Conservation (phyloP, 164 flowering plant species). For the Nelumbo lutea region DNA sequence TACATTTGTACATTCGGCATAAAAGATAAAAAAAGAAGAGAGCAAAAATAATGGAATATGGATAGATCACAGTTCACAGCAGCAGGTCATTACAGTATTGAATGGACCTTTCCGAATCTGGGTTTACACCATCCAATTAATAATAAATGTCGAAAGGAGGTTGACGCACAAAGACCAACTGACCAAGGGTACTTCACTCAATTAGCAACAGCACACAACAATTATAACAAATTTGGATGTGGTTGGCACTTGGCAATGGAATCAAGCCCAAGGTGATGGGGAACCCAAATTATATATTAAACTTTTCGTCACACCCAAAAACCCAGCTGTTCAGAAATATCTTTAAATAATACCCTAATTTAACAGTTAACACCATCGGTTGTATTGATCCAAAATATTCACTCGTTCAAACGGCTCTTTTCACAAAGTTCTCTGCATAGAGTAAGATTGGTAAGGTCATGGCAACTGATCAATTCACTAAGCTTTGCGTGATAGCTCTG, state of each 20-base stretch:
- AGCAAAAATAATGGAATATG: too few species aligned
- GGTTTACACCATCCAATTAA: too few species aligned
- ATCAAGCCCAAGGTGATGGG: conserved; percentile 23
- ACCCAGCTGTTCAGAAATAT: conserved; percentile 21
- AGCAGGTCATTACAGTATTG: too few species aligned
- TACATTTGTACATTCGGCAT: too few species aligned
- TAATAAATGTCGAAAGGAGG: too few species aligned
- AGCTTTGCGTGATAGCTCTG: conserved; percentile 25
- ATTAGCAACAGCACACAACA: too few species aligned
- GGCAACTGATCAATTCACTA: conserved; percentile 24
- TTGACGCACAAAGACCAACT: too few species aligned
- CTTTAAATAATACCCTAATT: conserved; percentile 1
- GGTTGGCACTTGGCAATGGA: conserved; percentile 14
- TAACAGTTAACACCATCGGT: not conserved
- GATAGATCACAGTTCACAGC: too few species aligned
- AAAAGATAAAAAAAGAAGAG: too few species aligned
- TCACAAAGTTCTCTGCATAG: not conserved
- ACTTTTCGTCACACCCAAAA: conserved; percentile 33
- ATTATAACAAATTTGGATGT: too few species aligned
- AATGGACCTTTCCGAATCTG: too few species aligned
- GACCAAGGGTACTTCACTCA: too few species aligned
- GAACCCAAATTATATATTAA: conserved; percentile 14
- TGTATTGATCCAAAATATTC: conserved; percentile 44
- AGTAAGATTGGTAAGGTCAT: conserved; percentile 17
- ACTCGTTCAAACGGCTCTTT: conserved; percentile 13